A percentile compares a stretch with the other conserved stretches of the same genome.
These are phyloP conservation scores for Dichomitus squalens DNA, from an alignment of 1,284 basidiomycete species.

Conservation along the genomic window DNA sequence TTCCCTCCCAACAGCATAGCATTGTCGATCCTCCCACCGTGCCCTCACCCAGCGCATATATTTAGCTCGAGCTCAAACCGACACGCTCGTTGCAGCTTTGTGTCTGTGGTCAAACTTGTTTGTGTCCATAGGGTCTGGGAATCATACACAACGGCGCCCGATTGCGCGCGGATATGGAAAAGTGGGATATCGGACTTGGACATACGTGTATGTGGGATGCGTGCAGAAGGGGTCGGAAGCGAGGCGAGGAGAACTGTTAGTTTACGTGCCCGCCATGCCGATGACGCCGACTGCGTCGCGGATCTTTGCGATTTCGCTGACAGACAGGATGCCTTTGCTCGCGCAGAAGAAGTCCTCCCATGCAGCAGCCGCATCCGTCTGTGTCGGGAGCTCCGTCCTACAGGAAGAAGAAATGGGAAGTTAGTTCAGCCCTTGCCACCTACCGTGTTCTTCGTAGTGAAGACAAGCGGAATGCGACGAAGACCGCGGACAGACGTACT, in stretches of 20 bases:
- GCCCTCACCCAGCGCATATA: background rate
- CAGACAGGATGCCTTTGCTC: conserved; percentile 67
- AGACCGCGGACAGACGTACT: background rate
- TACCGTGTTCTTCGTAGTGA: background rate
- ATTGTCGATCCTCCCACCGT: background rate
- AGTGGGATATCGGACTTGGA: too few relatives aligned
- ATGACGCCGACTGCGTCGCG: conserved; percentile 74
- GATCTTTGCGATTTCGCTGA: conserved; percentile 78
- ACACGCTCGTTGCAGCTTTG: background rate
- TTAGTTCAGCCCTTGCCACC: background rate
- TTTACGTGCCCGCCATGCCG: conserved; percentile 76
- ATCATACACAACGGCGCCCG: too few relatives aligned
- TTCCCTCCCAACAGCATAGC: too few relatives aligned
- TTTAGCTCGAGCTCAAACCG: too few relatives aligned
- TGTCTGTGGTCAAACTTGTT: too few relatives aligned
- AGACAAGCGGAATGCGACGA: background rate
- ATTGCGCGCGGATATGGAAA: too few relatives aligned
- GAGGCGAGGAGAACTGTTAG: background rate
- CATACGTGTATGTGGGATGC: too few relatives aligned
- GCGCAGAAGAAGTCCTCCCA: conserved; percentile 79
- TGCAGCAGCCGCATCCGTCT: conserved; percentile 57
- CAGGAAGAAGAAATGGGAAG: background rate
- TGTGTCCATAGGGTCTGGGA: too few relatives aligned
- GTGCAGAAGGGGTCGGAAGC: background rate
- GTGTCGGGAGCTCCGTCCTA: conserved; percentile 58